Evolutionary conservation across 352 stramenopile species (phyloP).

Genomic region (Phytophthora macrochlamydospora): DNA sequence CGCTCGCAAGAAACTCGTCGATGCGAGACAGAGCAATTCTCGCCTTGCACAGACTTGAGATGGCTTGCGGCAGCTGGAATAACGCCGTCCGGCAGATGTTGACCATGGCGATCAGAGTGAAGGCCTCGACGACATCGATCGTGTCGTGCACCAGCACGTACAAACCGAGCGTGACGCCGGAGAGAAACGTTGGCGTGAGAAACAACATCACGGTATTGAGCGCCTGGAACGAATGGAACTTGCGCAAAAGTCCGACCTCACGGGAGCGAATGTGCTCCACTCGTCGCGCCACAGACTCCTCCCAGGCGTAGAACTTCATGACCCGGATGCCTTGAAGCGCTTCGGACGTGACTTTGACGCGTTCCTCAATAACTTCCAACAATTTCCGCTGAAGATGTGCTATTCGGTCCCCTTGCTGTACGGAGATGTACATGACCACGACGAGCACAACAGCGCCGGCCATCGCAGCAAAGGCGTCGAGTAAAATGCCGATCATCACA

Average conservation of each 20-base stretch:
- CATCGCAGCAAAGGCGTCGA: slow-evolving; percentile 5
- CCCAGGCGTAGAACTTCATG: slow-evolving; percentile 89
- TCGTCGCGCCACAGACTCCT: slow-evolving; percentile 38
- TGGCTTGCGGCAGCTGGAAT: slow-evolving; percentile 11
- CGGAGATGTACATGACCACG: slow-evolving; percentile 8
- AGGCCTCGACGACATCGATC: slow-evolving; percentile 45
- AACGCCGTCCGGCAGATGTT: slow-evolving; percentile 17
- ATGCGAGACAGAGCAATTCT: slow-evolving; percentile 1
- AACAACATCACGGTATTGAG: slow-evolving; percentile 54
- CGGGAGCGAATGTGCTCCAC: slow-evolving; percentile 38
- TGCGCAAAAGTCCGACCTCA: slow-evolving; percentile 46
- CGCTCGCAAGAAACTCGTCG: slow-evolving; percentile 22
- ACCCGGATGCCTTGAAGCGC: slow-evolving; percentile 84
- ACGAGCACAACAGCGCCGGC: slow-evolving; percentile 2
- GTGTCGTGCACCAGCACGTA: slow-evolving; percentile 33
- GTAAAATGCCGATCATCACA: slow-evolving; percentile 20
- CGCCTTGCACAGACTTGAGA: slow-evolving; percentile 10
- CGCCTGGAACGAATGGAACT: slow-evolving; percentile 55
- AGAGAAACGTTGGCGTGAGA: slow-evolving; percentile 39
- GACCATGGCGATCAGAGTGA: slow-evolving; percentile 22
- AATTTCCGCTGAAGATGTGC: slow-evolving; percentile 8
- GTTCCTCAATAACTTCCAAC: slow-evolving; percentile 43
- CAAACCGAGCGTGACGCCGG: slow-evolving; percentile 33
- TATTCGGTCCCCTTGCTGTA: background rate
- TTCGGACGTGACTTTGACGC: slow-evolving; percentile 92